Evolutionary conservation across 768 basidiomycete species (phyloP).

Genomic region (Gymnopilus junonius): DNA sequence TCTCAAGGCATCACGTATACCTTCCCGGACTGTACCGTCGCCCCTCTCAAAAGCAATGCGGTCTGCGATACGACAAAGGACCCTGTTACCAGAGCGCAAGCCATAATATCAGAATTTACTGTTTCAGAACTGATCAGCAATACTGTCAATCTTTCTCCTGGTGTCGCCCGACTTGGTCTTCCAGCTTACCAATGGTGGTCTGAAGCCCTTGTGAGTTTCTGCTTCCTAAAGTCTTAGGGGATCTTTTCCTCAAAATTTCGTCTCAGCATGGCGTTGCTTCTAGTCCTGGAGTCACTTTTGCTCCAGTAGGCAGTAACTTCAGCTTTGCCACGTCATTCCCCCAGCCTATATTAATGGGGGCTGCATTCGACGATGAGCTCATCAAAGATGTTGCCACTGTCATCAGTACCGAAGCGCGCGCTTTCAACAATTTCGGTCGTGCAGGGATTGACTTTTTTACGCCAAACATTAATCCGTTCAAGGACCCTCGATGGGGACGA

Average conservation of each 20-base stretch:
- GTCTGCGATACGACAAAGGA: constrained; percentile 53
- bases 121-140: constrained; percentile 55
- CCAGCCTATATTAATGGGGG: constrained; percentile 56
- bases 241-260: background rate
- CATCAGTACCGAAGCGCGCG: constrained; percentile 60
- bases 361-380: constrained; percentile 58
- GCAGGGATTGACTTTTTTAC: constrained; percentile 63
- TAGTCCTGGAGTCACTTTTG: constrained; percentile 57
- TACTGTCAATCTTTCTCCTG: constrained; percentile 52
- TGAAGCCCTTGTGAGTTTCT: constrained; percentile 51
- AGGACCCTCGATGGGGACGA: constrained; percentile 66
- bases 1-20: constrained; percentile 26
- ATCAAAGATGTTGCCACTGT: constrained; percentile 52
- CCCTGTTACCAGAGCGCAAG: constrained; percentile 50
- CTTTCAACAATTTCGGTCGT: constrained; percentile 57
- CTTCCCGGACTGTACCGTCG: constrained; percentile 54
- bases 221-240: background rate
- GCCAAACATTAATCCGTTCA: constrained; percentile 62
- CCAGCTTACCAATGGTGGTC: constrained; percentile 67
- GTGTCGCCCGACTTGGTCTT: constrained; percentile 58
- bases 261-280: constrained; percentile 56
- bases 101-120: constrained; percentile 53
- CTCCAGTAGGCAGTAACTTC: constrained; percentile 48
- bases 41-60: constrained; percentile 46
- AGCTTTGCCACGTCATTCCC: constrained; percentile 65